phyloP scores from a whole-genome alignment of 2,329 filamentous ascomycete species.

The Arthrobotrys iridis region DNA sequence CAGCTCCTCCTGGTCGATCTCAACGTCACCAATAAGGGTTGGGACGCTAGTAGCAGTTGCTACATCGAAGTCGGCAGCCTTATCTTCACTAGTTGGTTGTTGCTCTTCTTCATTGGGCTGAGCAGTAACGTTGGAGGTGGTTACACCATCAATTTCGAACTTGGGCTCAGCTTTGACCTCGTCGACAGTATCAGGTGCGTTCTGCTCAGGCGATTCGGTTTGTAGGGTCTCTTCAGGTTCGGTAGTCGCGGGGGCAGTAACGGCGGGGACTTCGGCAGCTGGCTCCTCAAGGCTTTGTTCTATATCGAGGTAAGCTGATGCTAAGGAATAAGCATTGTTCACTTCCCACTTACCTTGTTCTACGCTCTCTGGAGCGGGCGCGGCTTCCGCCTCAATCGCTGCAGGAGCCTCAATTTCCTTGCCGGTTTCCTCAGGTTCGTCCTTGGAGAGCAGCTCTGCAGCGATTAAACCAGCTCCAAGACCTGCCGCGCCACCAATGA shows the following conservation, averaged over 20 bases:
- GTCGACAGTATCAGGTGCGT: neutral
- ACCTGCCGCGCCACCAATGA: slow-evolving; percentile 16
- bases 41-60: slow-evolving; percentile 39
- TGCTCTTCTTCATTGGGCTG: neutral
- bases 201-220: neutral
- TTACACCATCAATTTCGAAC: slow-evolving; percentile 4
- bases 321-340: neutral
- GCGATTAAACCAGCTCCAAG: slow-evolving; percentile 16
- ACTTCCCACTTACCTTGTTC: slow-evolving; percentile 36
- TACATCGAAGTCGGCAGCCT: slow-evolving; percentile 35
- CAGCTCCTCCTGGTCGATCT: slow-evolving; percentile 32
- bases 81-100: slow-evolving; percentile 5
- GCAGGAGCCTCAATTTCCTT: slow-evolving; percentile 14
- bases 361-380: neutral
- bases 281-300: slow-evolving; percentile 28
- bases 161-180: neutral
- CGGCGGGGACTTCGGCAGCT: slow-evolving; percentile 4
- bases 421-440: slow-evolving; percentile 12
- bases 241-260: neutral
- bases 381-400: slow-evolving; percentile 4
- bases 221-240: slow-evolving; percentile 3
- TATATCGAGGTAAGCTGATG: slow-evolving; percentile 14
- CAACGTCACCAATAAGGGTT: slow-evolving; percentile 43
- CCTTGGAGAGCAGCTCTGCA: slow-evolving; percentile 23
- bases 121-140: slow-evolving; percentile 9